Evolutionary conservation across 2,329 filamentous ascomycete genomes (phyloP), one percentile per base, ranked within the genome.

Genomic region (Fusarium staphyleae): DNA sequence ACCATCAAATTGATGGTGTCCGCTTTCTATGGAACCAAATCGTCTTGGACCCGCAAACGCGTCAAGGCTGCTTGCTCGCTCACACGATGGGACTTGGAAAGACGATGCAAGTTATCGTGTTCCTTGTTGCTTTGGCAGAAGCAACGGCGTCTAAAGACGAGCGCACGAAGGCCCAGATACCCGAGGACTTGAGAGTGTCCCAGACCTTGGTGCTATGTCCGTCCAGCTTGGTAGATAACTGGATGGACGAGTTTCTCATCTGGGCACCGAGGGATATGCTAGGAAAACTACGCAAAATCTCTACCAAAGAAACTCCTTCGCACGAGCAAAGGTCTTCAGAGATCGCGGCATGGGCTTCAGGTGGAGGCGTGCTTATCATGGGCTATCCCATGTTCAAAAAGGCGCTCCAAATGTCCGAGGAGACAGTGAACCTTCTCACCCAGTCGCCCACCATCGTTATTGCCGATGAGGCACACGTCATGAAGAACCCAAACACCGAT

Each of bases 1-100:
- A 85, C 8, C 91, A 96, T 71, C 93, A 97, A 68, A 78, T 96
- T 39, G 79, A 85, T 1, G 93, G 93, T 1, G 85, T 96, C 15
- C 87, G 87, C 10, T 96, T 96, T 72, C 83, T 97, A 78, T 97
- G 93, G 91, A 87, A 91, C 62, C 88, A 93, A 59, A 77, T 96
- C 36, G 83, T 93, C 5, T 79, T 81, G 26, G 81, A 86, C 48
- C 70, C 77, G 2, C 75, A 79, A 4, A 75, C 77, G 5, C 79
- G 81, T 14, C 87, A 92, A 71, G 92, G 92, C 3, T 96, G 90
- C 68, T 79, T 96, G 11, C 78, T 96, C 15, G 89, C 92, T 5
- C 92, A 96, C 70, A 91, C 90, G 0, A 96, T 96, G 92, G 93
- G 93, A 2, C 75, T 96, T 3, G 92, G 92, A 13, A 97, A 96